Percentiles rank a stretch among this genome's conserved stretches.
Evolutionary conservation across 164 flowering plant genomes (phyloP).

Genomic region (Nelumbo lutea): DNA sequence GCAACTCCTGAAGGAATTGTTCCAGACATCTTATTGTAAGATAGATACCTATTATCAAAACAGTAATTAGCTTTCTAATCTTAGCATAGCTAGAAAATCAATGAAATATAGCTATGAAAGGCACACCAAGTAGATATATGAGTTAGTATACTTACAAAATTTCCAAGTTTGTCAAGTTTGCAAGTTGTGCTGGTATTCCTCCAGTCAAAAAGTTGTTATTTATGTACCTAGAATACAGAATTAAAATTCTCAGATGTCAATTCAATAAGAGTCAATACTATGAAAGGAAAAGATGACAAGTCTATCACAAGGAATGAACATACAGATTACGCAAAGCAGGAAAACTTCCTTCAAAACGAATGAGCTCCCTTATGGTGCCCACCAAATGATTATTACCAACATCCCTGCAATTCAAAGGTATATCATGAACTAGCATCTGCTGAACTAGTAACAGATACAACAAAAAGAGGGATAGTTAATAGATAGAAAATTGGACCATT

Average conservation of each 20-base stretch:
- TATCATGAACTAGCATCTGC: no score
- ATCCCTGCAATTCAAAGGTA: conserved; percentile 47
- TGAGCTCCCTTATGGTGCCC: conserved; percentile 91
- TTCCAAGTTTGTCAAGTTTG: conserved; percentile 84
- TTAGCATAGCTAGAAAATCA: neutral
- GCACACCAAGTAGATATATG: neutral
- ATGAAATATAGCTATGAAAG: neutral
- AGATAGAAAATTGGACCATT: neutral
- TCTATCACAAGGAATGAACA: conserved; percentile 20
- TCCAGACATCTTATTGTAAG: conserved; percentile 92
- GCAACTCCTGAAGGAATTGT: conserved; percentile 68
- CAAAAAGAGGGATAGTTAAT: neutral
- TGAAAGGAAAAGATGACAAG: neutral
- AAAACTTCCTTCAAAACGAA: conserved; percentile 82
- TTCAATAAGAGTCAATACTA: neutral
- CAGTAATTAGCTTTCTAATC: conserved; percentile 11
- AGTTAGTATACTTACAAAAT: conserved; percentile 52
- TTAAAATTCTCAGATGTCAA: neutral
- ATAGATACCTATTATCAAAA: conserved; percentile 59
- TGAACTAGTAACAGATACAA: neutral
- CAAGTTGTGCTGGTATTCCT: conserved; percentile 88
- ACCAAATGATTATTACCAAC: conserved; percentile 93
- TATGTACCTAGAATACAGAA: conserved; percentile 48
- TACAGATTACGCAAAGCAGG: conserved; percentile 92
- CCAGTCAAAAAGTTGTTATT: conserved; percentile 89